phyloP scores from a whole-genome alignment of 306 rosid species.

The Carpinus viminea region DNA sequence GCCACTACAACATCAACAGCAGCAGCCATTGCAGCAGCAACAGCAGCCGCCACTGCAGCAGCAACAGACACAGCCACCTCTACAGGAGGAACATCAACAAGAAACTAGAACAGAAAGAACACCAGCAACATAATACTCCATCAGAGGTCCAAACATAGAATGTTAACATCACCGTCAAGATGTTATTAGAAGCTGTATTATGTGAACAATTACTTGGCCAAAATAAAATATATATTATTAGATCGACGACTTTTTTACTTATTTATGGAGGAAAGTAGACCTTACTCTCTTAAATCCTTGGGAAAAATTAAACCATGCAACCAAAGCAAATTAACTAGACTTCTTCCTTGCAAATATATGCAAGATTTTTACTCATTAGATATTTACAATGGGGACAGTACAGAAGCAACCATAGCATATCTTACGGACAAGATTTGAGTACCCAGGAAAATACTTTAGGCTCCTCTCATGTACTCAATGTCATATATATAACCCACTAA shows the following conservation, averaged over 20 bases:
- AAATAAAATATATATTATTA: too few relatives aligned
- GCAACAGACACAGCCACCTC: constrained; percentile 47
- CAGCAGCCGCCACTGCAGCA: constrained; percentile 44
- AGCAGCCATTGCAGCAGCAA: constrained; percentile 41
- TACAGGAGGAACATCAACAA: constrained; percentile 28
- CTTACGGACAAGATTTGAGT: too few relatives aligned
- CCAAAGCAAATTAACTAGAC: too few relatives aligned
- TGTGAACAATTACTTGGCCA: not conserved
- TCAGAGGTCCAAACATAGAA: constrained; percentile 24
- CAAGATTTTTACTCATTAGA: too few relatives aligned
- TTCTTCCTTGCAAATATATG: too few relatives aligned
- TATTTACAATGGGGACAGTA: too few relatives aligned
- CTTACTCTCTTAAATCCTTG: too few relatives aligned
- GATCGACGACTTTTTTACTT: not conserved
- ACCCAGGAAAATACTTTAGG: too few relatives aligned
- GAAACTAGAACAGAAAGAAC: constrained; percentile 31
- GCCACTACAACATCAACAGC: constrained; percentile 34
- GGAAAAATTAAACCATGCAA: too few relatives aligned
- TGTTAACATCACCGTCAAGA: constrained; percentile 32
- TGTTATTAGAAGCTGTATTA: constrained; percentile 2
- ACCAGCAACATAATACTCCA: constrained; percentile 26
- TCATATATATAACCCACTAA: too few relatives aligned
- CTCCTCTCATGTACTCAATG: too few relatives aligned
- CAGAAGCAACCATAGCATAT: too few relatives aligned
- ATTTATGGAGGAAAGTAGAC: not conserved